Evolutionary conservation across 495 filamentous ascomycete species (phyloP).

Genomic region (Aspergillus heteromorphus): DNA sequence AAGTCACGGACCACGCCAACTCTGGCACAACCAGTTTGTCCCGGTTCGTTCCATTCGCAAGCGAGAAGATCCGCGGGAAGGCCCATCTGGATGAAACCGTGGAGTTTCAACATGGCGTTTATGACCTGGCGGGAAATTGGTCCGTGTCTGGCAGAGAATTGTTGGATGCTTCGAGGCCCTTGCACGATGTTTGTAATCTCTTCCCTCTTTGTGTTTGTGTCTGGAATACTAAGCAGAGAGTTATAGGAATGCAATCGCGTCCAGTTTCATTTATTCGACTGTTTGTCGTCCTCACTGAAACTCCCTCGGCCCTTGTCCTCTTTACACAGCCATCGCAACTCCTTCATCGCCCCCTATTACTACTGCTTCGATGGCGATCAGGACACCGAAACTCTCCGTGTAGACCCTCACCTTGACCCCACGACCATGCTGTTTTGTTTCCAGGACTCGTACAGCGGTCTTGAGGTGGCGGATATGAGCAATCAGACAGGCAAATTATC

Average conservation of each 20-base stretch:
- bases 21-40: not conserved
- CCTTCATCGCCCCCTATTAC: not conserved
- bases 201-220: too few species aligned
- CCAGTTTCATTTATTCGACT: not conserved
- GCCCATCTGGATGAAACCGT: not conserved
- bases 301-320: not conserved
- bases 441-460: not conserved
- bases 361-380: not conserved
- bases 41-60: not conserved
- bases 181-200: too few species aligned
- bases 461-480: not conserved
- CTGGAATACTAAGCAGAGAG: too few species aligned
- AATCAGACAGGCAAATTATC: not conserved
- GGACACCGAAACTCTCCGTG: not conserved
- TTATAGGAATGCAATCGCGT: not conserved
- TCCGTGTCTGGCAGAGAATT: not conserved
- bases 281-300: not conserved
- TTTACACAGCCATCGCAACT: not conserved
- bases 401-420: not conserved
- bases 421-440: conserved; percentile 1
- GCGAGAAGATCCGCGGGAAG: not conserved
- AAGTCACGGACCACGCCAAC: not conserved
- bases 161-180: too few species aligned
- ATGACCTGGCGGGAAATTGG: not conserved
- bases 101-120: not conserved